A percentile compares a stretch with the other conserved stretches of the same genome.
phyloP scores from a whole-genome alignment of 2,329 filamentous ascomycete species.

The Lasiodiplodia gonubiensis region DNA sequence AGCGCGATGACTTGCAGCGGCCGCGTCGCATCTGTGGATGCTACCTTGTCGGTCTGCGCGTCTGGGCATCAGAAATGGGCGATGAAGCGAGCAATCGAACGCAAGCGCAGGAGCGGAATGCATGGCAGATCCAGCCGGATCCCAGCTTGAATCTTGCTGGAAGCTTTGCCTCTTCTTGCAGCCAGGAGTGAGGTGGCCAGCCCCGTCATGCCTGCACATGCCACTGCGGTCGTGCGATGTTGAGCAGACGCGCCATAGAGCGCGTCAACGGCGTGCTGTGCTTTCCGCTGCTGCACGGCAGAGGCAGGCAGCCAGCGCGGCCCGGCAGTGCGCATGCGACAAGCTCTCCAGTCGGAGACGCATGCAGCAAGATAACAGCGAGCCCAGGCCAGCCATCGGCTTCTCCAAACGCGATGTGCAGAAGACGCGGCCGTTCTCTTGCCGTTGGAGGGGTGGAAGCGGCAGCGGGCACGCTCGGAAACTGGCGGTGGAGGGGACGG shows the following conservation, averaged over 20 bases:
- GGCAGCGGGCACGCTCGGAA: background rate
- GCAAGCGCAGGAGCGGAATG: background rate
- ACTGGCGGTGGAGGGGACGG: background rate
- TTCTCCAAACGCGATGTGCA: background rate
- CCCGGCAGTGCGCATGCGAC: background rate
- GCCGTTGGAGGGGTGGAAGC: background rate
- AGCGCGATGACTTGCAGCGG: slow-evolving; percentile 19
- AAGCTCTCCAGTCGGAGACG: background rate
- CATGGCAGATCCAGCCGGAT: background rate
- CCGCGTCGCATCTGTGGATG: background rate
- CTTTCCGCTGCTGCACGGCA: background rate
- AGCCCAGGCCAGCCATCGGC: background rate
- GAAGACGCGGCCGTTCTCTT: slow-evolving; percentile 10
- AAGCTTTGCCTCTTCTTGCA: background rate
- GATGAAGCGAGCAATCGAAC: background rate
- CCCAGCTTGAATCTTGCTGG: background rate
- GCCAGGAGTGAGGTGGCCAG: background rate
- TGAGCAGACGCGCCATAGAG: background rate
- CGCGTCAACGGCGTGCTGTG: slow-evolving; percentile 8
- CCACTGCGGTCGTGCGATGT: background rate
- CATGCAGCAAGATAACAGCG: background rate
- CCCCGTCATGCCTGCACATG: background rate
- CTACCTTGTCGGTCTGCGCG: background rate
- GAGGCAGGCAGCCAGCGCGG: background rate
- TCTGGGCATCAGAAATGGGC: background rate